Evolutionary conservation across 805 yeast genomes (phyloP), one percentile per base, ranked within the genome.

Genomic region (Peterozyma toletana): DNA sequence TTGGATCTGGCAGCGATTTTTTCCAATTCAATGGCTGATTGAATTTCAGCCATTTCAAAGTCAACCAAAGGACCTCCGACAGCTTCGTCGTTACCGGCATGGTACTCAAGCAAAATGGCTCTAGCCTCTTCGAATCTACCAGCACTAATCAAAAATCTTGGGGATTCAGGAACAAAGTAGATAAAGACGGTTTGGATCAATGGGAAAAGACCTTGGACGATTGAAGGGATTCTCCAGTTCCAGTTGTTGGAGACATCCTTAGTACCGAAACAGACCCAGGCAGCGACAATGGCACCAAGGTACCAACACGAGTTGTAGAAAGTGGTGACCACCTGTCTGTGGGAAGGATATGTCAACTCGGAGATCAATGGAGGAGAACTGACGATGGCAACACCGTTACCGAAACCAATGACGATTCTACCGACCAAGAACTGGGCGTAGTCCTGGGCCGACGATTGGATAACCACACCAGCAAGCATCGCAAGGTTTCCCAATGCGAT

Each of bases 211-310:
- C 71, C 75, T 58, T 78, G 83, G 35, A 77, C 47, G 41, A 66
- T 66, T 11, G 78, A 65, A 34, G 83, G 83, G 44, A 77, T 61
- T 59, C 77, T 72, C 82, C 82, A 77, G 27, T 70, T 60, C 66
- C 70, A 68, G 35, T 60, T 53, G 38, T 52, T 50, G 9, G 48
- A 44, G 14, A 64, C 48, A 16, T 53, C 48, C 41, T 65, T 57
- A 15, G 69, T 62, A 45, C 74, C 75, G 46, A 60, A 71, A 13
- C 73, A 64, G 29, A 66, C 62, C 75, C 75, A 70, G 11, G 76
- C 67, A 10, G 75, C 74, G 40, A 72, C 51, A 40, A 68, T 53
- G 11, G 76, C 70, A 15, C 76, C 78, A 39, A 69, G 50, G 47
- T 44, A 44, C 47, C 47, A 44, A 40, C 70, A 67, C 21, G 70